Base-by-base conservation (phyloP, 2,329 filamentous ascomycete species). In the Trichoderma semiorbis region DNA sequence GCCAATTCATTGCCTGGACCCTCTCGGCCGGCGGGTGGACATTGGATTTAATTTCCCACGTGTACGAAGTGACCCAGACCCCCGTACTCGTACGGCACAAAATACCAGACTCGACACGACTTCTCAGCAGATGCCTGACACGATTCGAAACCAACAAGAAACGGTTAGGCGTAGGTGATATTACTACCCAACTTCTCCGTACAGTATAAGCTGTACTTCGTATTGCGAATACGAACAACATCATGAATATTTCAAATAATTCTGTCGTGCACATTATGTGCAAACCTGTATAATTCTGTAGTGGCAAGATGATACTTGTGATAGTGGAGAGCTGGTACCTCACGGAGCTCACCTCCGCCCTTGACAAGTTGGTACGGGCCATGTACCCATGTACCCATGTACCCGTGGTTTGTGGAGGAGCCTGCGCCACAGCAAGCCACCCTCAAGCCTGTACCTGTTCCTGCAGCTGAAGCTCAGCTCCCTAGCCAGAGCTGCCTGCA, bases 91-190 rank as follows among this genome's bases (percentile, higher is more conserved):
- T 39, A 43, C 39, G 50, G 28, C 30, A 34, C 57, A 32, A 60
- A n/a, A 28, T 53, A 53, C n/a, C n/a, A n/a, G n/a, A n/a, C 66
- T 69, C 32, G 55, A 24, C n/a, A 69, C 39, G 21, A 47, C 7
- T 34, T 60, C 28, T 47, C 34, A 24, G 36, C n/a, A 34, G 65
- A 68, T 60, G 65, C 55, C 55, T 58, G 65, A 43, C 55, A 50
- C 39, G 66, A 50, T 61, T 32, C 66, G 66, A 69, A 69, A 69
- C 57, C 66, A 69, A 69, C 66, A 62, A 53, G 66, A 69, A 69
- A 69, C 57, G 57, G 66, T 69, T 69, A 69, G 66, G 66, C 66
- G 26, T 62, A 16, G 30, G 66, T 4, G 57, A 43, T 60, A 62
- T 61, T 69, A 32, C 66, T 36, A 69, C 53, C 65, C 36, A 68